These are phyloP conservation scores for Coemansia sp. DNA, from an alignment of 192 early-diverging fungal genomes.

Conservation along the genomic window DNA sequence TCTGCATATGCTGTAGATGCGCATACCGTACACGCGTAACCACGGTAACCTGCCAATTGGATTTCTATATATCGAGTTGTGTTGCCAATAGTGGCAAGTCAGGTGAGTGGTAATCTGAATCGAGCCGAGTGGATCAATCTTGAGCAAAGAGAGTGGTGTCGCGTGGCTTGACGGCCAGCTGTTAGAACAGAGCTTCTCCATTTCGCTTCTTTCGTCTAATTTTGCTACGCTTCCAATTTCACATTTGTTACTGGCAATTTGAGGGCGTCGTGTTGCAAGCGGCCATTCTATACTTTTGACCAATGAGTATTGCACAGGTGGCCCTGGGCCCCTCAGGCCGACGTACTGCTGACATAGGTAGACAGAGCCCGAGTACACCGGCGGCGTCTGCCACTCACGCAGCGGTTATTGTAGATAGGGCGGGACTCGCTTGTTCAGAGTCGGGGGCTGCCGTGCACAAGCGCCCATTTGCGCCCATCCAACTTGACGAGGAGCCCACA, in stretches of 20 bases:
- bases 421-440: not conserved
- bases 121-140: no score
- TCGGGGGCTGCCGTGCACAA: slow-evolving; percentile 24
- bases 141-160: no score
- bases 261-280: not conserved
- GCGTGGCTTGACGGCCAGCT: no score
- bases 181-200: not conserved
- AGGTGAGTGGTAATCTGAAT: no score
- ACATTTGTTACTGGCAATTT: not conserved
- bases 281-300: not conserved
- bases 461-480: slow-evolving; percentile 29
- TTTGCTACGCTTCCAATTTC: not conserved
- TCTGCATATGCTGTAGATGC: no score
- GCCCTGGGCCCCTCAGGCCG: not conserved
- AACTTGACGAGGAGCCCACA: slow-evolving; percentile 25
- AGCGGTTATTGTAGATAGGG: not conserved
- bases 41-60: no score
- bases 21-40: no score
- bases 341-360: not conserved
- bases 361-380: not conserved
- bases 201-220: not conserved
- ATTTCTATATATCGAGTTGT: no score
- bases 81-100: no score
- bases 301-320: slow-evolving; percentile 3
- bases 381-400: not conserved